Conservation (phyloP, 2,329 filamentous ascomycete species). For the Nothopassalora personata region DNA sequence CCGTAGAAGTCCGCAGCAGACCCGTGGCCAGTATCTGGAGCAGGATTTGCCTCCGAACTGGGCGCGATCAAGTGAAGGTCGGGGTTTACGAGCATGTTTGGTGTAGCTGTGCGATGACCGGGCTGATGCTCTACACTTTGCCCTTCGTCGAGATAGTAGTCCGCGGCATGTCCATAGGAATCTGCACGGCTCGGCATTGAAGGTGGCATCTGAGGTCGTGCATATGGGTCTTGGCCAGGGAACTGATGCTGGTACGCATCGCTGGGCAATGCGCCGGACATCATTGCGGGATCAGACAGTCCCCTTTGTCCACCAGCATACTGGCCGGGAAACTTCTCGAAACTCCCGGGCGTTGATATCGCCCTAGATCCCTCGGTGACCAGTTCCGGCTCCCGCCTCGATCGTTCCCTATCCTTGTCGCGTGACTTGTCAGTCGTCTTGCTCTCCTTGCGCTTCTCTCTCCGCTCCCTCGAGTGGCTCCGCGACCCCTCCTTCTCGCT, state of each 20-base stretch:
- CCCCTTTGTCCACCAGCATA: constrained; percentile 20
- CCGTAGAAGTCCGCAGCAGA: constrained; percentile 56
- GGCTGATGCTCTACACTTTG: constrained; percentile 56
- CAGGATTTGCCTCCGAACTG: constrained; percentile 47
- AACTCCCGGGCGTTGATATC: constrained; percentile 27
- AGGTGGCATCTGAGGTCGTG: constrained; percentile 37
- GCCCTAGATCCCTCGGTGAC: constrained; percentile 20
- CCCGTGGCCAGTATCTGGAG: constrained; percentile 55
- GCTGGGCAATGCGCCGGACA: constrained; percentile 30
- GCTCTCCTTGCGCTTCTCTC: constrained; percentile 18
- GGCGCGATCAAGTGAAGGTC: constrained; percentile 52
- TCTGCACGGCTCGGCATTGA: constrained; percentile 32
- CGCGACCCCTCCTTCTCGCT: constrained; percentile 29
- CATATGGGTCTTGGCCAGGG: constrained; percentile 51
- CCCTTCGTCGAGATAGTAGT: constrained; percentile 60
- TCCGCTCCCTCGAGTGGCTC: constrained; percentile 21
- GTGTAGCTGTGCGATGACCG: constrained; percentile 50
- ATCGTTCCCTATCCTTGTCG: constrained; percentile 15
- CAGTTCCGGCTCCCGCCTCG: constrained; percentile 12
- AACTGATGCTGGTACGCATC: constrained; percentile 43
- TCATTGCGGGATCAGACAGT: constrained; percentile 10
- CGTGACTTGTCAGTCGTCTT: constrained; percentile 16
- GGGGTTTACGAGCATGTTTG: constrained; percentile 51
- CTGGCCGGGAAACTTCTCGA: constrained; percentile 31
- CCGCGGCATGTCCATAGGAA: constrained; percentile 50